Evolutionary conservation across 164 flowering plant species (phyloP), one percentile per base, ranked within the genome.

Genomic region (Santalum album): DNA sequence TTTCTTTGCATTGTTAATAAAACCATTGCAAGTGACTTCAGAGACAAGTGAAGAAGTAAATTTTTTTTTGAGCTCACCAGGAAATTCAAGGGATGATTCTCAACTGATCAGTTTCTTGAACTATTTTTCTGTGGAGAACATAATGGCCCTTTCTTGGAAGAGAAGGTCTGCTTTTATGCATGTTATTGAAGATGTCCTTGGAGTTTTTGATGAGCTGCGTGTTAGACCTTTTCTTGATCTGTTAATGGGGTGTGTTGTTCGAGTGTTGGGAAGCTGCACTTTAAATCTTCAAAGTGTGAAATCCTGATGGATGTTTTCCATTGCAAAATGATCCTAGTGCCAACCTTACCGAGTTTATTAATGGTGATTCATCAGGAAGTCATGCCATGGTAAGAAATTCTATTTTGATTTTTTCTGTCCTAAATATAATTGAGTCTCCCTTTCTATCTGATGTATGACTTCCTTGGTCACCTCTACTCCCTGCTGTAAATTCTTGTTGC

Each of bases 111-210:
- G 54, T 34, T 50, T 72, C 59, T 56, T 82, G 26, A 58, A 76
- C 60, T 61, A 54, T 51, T 83, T 89, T 53, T 67, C 80, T 0
- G 12, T 49, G 35, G 84, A 75, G 26, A 71, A 58, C 32, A 56
- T 86, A 42, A 52, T 32, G 17, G 45, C 68, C 25, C 67, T 87
- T 27, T 73, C 96, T 23, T 83, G 75, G 94, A 90, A 90, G 69
- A 85, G 82, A 70, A 75, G 53, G 71, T 71, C 63, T 70, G 90
- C 87, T 20, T 87, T 90, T 74, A 48, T 87, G 69, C 95, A 87
- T 70, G 92, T 94, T 25, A 57, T 79, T 60, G 84, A 94, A 67
- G 95, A 90, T 59, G 60, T 83, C 59, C 44, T 90, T 45, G 78
- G 65, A 48, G 81, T 80, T 69, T 94, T 90, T 74, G 95, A 84